Percentiles rank a stretch among this genome's conserved stretches.
phyloP scores from a whole-genome alignment of 495 filamentous ascomycete species.

The Hypoxylon perforatum region DNA sequence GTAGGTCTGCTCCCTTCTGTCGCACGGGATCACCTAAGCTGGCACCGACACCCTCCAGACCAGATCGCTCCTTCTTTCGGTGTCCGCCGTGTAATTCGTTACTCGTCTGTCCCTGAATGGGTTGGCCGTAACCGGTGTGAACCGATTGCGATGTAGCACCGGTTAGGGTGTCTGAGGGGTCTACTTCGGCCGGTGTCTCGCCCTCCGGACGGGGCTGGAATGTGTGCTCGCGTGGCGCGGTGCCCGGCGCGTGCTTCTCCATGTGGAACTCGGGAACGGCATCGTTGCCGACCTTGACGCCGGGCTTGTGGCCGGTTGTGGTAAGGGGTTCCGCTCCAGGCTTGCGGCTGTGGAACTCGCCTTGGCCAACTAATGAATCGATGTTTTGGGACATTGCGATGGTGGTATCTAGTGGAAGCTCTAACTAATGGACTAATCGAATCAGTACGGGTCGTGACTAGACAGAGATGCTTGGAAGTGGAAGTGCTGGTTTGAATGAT shows the following conservation, averaged over 20 bases:
- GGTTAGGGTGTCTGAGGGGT: slow-evolving; percentile 64
- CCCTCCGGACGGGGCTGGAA: slow-evolving; percentile 65
- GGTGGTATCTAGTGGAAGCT: slow-evolving; percentile 55
- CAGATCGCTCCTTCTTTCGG: slow-evolving; percentile 63
- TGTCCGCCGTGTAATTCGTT: slow-evolving; percentile 65
- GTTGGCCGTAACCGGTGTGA: slow-evolving; percentile 69
- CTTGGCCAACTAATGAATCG: slow-evolving; percentile 65
- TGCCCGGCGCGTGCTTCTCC: slow-evolving; percentile 70
- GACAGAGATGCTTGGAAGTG: neutral
- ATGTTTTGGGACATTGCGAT: slow-evolving; percentile 56
- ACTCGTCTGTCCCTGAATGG: slow-evolving; percentile 69
- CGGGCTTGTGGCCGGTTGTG: slow-evolving; percentile 71
- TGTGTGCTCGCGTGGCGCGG: slow-evolving; percentile 70
- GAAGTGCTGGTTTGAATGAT: neutral
- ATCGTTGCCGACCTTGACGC: slow-evolving; percentile 69
- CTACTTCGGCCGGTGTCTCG: slow-evolving; percentile 56
- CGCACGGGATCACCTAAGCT: slow-evolving; percentile 44
- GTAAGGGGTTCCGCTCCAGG: slow-evolving; percentile 63
- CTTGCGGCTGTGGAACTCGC: slow-evolving; percentile 66
- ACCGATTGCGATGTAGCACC: slow-evolving; percentile 74
- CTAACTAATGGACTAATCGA: too few species aligned
- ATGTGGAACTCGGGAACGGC: slow-evolving; percentile 70
- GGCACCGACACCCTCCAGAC: slow-evolving; percentile 66
- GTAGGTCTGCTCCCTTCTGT: slow-evolving; percentile 53
- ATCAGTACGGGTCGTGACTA: slow-evolving; percentile 28